These are phyloP conservation scores for Aegilops tauschii DNA, from an alignment of 176 grass and related monocot genomes.

Conservation along the genomic window DNA sequence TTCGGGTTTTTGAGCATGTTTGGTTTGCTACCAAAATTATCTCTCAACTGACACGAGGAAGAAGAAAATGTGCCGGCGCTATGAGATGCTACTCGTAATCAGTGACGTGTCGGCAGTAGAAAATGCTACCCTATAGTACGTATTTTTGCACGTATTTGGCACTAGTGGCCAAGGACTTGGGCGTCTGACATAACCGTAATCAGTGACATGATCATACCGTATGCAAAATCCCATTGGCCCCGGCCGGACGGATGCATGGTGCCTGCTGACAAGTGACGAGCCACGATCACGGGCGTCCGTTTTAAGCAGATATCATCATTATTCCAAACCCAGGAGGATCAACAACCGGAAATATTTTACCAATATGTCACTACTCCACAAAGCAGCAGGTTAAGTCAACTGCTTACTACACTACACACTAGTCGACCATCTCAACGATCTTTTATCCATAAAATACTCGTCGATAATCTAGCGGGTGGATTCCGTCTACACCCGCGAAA, in stretches of 20 bases:
- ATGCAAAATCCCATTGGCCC: neutral
- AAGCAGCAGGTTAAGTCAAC: conserved; percentile 25
- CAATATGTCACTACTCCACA: neutral
- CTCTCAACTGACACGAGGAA: too few species aligned
- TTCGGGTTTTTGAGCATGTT: too few species aligned
- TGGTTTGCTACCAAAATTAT: too few species aligned
- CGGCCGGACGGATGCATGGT: neutral
- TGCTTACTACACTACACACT: neutral
- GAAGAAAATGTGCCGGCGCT: too few species aligned
- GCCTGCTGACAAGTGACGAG: neutral
- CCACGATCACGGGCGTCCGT: neutral
- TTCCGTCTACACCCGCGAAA: conserved; percentile 23
- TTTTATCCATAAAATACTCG: neutral
- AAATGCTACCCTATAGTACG: neutral
- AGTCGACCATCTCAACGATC: neutral
- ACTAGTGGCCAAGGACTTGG: neutral
- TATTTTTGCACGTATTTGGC: neutral
- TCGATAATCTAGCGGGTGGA: conserved; percentile 11
- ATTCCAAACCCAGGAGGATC: neutral
- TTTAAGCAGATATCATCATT: neutral
- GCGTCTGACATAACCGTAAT: neutral
- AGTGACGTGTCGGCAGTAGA: neutral
- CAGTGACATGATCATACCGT: neutral
- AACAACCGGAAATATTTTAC: neutral
- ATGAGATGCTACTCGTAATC: too few species aligned